phyloP scores from a whole-genome alignment of 768 basidiomycete species.

The Boletus speciosus region DNA sequence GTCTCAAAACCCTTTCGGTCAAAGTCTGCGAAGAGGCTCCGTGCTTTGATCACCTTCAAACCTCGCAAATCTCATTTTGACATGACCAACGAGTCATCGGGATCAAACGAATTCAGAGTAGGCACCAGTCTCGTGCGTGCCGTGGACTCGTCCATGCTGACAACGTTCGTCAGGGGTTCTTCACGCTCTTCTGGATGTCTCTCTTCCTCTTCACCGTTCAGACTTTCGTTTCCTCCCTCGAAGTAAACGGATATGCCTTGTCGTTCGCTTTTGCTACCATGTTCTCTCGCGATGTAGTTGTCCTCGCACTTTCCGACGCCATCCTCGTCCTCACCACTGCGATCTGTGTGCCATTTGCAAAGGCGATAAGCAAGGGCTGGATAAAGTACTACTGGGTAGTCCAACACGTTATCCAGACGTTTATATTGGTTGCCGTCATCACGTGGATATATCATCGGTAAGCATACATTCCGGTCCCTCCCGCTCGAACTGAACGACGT shows the following conservation, averaged over 20 bases:
- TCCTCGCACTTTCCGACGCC: constrained; percentile 80
- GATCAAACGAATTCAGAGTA: constrained; percentile 83
- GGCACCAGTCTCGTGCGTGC: constrained; percentile 1
- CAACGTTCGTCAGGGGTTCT: constrained; percentile 67
- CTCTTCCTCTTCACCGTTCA: constrained; percentile 79
- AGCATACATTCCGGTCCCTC: constrained; percentile 10
- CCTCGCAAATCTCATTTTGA: constrained; percentile 87
- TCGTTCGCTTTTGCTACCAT: constrained; percentile 78
- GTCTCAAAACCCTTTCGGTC: constrained; percentile 77
- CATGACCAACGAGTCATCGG: constrained; percentile 67
- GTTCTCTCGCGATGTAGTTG: constrained; percentile 82
- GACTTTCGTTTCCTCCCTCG: constrained; percentile 73
- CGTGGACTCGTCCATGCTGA: constrained; percentile 3
- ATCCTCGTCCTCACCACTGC: constrained; percentile 74
- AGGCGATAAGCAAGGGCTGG: constrained; percentile 72
- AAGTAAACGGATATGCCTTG: constrained; percentile 73
- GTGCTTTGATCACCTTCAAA: constrained; percentile 81
- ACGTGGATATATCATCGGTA: constrained; percentile 89
- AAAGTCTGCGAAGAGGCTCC: constrained; percentile 68
- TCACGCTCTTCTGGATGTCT: constrained; percentile 90
- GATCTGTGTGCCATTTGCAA: constrained; percentile 81
- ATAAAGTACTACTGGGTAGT: constrained; percentile 80
- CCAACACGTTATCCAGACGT: constrained; percentile 79
- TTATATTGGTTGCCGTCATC: constrained; percentile 67
- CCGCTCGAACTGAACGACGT: not conserved